phyloP scores from a whole-genome alignment of 805 yeast genomes.

The Sugiyamaella chiloensis region DNA sequence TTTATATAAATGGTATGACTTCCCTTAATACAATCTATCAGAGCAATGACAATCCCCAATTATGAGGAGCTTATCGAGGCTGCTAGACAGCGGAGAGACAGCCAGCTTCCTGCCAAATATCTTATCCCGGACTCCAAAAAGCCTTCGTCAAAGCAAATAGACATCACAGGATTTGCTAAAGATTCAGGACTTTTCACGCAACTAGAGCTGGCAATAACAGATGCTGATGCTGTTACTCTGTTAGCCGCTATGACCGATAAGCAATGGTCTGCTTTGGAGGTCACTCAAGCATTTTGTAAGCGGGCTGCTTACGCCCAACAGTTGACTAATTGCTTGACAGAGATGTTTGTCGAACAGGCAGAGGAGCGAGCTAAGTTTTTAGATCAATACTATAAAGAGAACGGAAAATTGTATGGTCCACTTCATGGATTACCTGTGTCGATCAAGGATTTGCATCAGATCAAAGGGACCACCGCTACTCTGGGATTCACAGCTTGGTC shows the following conservation, averaged over 20 bases:
- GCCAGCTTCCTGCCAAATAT: constrained; percentile 22
- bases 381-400: constrained; percentile 46
- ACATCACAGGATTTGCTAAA: constrained; percentile 23
- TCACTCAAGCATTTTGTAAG: constrained; percentile 53
- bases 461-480: constrained; percentile 48
- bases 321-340: constrained; percentile 39
- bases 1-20: too few relatives aligned
- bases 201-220: constrained; percentile 28
- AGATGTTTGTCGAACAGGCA: constrained; percentile 54
- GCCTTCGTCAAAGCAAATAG: constrained; percentile 22
- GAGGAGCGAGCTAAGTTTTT: constrained; percentile 51
- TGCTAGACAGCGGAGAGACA: constrained; percentile 19
- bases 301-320: constrained; percentile 59
- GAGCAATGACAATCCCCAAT: constrained; percentile 5
- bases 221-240: constrained; percentile 23
- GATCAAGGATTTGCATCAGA: constrained; percentile 49
- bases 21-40: too few relatives aligned
- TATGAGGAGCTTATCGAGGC: constrained; percentile 7
- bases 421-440: constrained; percentile 67
- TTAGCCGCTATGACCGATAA: constrained; percentile 26
- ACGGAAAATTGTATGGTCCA: constrained; percentile 55
- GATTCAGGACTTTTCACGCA: constrained; percentile 22
- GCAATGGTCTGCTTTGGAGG: constrained; percentile 43
- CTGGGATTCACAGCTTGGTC: constrained; percentile 44
- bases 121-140: constrained; percentile 23